Evolutionary conservation across 805 yeast species (phyloP), one percentile per base, ranked within the genome.

Genomic region (Zygotorulaspora danielsina): DNA sequence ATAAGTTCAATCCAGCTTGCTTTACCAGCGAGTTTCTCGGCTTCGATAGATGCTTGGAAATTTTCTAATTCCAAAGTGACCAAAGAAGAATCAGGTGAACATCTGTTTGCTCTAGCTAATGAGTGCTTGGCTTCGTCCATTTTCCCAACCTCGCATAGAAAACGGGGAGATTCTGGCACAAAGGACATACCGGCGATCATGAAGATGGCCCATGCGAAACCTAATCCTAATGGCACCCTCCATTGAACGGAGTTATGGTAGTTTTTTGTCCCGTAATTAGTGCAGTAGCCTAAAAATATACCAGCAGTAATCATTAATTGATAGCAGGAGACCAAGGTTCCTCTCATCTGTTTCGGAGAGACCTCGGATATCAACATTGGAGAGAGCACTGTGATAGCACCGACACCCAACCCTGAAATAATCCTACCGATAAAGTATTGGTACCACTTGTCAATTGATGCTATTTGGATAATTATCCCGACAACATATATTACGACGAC

Each of bases 81-180:
- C 28, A 75, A 70, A 35, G 75, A 73, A 49, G 75, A 75, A 33
- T 79, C 81, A n/a, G 63, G 45, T 6, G 70, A 50, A 26, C 72
- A 70, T 55, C 73, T 78, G 70, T 79, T 80, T 36, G 79, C 72
- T 48, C 60, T 72, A 19, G 81, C 80, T 44, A 81, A 61, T 16
- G 84, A 73, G 20, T 54, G 56, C 60, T 70, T 76, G 38, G 86
- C 87, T 42, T 78, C 83, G 27, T 80, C 87, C 28, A 75, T 55
- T 51, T 64, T 71, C 39, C 69, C 71, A 42, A 64, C 64, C 63
- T 76, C 79, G 41, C 77, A 69, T 61, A 81, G 68, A 64, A 59
- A 81, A 64, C 87, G 70, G 51, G 87, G 84, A 15, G 86, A 79
- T 67, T 81, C 88, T 32, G 87, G 87, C 75, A 80, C 79, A 50